Evolutionary conservation across 768 basidiomycete genomes (phyloP), one percentile per base, ranked within the genome.

Genomic region (Kwoniella botswanensis): DNA sequence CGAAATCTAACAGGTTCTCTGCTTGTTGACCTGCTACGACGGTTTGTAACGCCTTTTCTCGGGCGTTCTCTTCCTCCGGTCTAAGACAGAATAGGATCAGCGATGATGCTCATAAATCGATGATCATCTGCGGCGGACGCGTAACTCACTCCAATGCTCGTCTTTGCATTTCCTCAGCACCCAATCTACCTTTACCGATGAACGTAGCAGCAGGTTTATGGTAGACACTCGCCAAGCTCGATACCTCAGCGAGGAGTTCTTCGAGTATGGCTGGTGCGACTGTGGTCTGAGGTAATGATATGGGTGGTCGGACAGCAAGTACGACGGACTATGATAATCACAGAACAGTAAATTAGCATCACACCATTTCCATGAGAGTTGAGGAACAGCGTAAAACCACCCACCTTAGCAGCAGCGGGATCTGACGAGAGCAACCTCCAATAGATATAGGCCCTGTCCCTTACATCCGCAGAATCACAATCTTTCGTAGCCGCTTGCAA

Each of bases 151-250:
- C 82, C 12, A 73, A 52, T 53, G 76, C 72, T n/a, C 79, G 63
- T 70, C 72, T 76, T 5, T 71, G 72, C 78, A 83, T 83, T 58
- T 83, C 82, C 21, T 81, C 81, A 1, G 80, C 82, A 24, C 84
- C 91, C 67, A 98, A 86, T 59, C 95, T 88, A 9, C 97, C 96
- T 74, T 90, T 89, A 0, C 96, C 97, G 67, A 99, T 89, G 78
- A 99, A 99, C 0, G 97, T 98, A 81, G 94, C 93, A 44, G 90
- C 90, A 0, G 97, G 97, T 83, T 97, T 98, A 85, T 99, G 97
- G 81, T 99, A 99, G 2, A 96, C 94, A 79, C 94, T 96, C 5
- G 94, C 93, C 21, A 98, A 85, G 55, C 88, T 90, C 1, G 93
- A 93, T 22, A 98, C 88, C 82, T 98, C 97, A 41, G 91, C 89